Percentiles rank a stretch among this genome's conserved stretches.
phyloP scores from a whole-genome alignment of 2,329 filamentous ascomycete genomes.

The Leptosphaerulina australis region DNA sequence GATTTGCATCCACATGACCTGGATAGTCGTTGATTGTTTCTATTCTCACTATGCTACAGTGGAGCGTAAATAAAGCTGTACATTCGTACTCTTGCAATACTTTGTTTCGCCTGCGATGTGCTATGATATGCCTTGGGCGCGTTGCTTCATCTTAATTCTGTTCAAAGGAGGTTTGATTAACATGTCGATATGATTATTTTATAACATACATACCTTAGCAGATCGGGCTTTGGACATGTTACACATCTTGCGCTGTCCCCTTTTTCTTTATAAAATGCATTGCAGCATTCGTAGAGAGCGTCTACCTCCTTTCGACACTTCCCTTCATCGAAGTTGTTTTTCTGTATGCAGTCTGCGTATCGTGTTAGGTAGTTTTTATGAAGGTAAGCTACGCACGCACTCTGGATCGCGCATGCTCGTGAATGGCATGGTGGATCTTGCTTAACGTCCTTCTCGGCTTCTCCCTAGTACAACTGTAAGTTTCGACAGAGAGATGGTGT shows the following conservation, averaged over 20 bases:
- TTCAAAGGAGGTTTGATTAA: slow-evolving; percentile 3
- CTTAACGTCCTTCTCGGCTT: slow-evolving; percentile 72
- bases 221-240: slow-evolving; percentile 82
- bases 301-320: slow-evolving; percentile 74
- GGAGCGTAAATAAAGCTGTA: too few species aligned
- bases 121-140: slow-evolving; percentile 53
- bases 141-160: slow-evolving; percentile 81
- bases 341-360: slow-evolving; percentile 75
- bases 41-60: too few species aligned
- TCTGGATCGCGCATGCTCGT: slow-evolving; percentile 88
- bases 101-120: neutral
- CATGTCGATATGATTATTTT: slow-evolving; percentile 3
- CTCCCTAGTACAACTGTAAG: slow-evolving; percentile 42
- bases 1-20: neutral
- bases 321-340: slow-evolving; percentile 82
- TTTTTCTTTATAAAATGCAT: slow-evolving; percentile 79
- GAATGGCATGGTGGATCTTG: slow-evolving; percentile 83
- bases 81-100: neutral
- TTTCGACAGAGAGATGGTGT: neutral
- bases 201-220: slow-evolving; percentile 62
- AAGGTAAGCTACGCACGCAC: slow-evolving; percentile 53
- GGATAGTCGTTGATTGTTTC: too few species aligned
- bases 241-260: slow-evolving; percentile 77
- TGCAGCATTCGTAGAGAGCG: slow-evolving; percentile 91
- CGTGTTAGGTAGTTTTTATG: neutral